Percentiles rank a stretch among this genome's conserved stretches.
phyloP scores from a whole-genome alignment of 495 filamentous ascomycete genomes.

The Melanomma pulvis-pyrius region DNA sequence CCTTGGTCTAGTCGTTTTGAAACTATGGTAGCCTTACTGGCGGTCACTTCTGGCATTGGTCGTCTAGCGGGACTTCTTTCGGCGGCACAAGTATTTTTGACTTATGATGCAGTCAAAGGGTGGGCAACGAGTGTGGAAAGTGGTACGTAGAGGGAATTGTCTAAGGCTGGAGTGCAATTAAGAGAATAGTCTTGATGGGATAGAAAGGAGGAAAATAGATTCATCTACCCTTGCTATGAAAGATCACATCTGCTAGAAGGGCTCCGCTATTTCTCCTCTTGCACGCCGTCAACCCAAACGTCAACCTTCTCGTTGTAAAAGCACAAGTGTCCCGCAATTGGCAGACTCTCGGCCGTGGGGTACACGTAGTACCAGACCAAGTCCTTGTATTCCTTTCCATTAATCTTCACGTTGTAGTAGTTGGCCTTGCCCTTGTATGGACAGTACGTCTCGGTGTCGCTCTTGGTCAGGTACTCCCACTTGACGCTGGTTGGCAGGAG shows the following conservation, averaged over 20 bases:
- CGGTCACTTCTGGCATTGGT: no score
- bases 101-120: no score
- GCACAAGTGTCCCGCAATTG: conserved; percentile 53
- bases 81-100: no score
- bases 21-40: no score
- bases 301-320: conserved; percentile 68
- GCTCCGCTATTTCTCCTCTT: conserved; percentile 41
- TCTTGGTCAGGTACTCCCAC: conserved; percentile 44
- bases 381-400: conserved; percentile 51
- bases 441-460: conserved; percentile 52
- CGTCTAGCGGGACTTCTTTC: no score
- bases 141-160: no score
- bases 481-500: conserved; percentile 52
- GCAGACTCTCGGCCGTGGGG: conserved; percentile 53
- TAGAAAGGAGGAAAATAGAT: no score
- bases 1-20: no score
- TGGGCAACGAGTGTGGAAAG: no score
- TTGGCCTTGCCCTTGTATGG: conserved; percentile 63
- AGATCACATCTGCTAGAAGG: neutral
- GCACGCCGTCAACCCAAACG: conserved; percentile 57
- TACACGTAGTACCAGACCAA: conserved; percentile 60
- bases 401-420: conserved; percentile 52
- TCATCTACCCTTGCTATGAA: no score
- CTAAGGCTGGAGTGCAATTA: no score
- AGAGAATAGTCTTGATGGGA: no score